Percentiles rank a stretch among this genome's conserved stretches.
phyloP scores from a whole-genome alignment of 2,329 filamentous ascomycete genomes.

The Clonostachys chloroleuca region DNA sequence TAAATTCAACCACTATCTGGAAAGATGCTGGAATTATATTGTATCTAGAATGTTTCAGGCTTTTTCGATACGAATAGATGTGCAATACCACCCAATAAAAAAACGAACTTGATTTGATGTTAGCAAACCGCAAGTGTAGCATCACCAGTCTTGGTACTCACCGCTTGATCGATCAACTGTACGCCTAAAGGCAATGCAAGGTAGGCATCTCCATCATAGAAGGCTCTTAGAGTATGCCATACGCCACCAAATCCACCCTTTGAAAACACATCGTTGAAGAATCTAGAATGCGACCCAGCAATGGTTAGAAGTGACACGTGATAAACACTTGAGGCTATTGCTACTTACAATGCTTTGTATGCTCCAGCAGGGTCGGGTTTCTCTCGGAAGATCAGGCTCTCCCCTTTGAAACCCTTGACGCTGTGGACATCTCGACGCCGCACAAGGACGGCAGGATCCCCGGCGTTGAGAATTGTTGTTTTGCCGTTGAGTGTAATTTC shows the following conservation, averaged over 20 bases:
- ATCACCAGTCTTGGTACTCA: not conserved
- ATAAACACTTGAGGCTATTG: not conserved
- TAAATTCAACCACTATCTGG: no score
- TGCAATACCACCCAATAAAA: constrained; percentile 4
- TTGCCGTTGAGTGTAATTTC: constrained; percentile 2
- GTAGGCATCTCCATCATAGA: constrained; percentile 5
- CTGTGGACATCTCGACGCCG: constrained; percentile 3
- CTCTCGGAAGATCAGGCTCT: constrained; percentile 3
- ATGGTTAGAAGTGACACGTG: no score
- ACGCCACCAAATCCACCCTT: constrained; percentile 3
- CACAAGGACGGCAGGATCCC: constrained; percentile 1
- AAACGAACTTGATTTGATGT: constrained; percentile 1
- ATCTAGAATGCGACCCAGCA: not conserved
- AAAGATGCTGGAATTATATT: no score
- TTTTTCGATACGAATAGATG: constrained; percentile 1
- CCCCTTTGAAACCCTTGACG: constrained; percentile 3
- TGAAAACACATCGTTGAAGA: constrained; percentile 6
- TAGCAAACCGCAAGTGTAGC: not conserved
- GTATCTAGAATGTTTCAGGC: constrained; percentile 1
- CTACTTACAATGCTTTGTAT: constrained; percentile 5
- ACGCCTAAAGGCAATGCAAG: constrained; percentile 4
- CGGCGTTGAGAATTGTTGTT: constrained; percentile 1
- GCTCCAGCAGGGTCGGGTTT: constrained; percentile 2
- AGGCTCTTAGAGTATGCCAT: constrained; percentile 1
- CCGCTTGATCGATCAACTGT: constrained; percentile 2